These are phyloP conservation scores for Sphaceloma murrayae DNA, from an alignment of 2,329 filamentous ascomycete genomes.

Conservation along the genomic window DNA sequence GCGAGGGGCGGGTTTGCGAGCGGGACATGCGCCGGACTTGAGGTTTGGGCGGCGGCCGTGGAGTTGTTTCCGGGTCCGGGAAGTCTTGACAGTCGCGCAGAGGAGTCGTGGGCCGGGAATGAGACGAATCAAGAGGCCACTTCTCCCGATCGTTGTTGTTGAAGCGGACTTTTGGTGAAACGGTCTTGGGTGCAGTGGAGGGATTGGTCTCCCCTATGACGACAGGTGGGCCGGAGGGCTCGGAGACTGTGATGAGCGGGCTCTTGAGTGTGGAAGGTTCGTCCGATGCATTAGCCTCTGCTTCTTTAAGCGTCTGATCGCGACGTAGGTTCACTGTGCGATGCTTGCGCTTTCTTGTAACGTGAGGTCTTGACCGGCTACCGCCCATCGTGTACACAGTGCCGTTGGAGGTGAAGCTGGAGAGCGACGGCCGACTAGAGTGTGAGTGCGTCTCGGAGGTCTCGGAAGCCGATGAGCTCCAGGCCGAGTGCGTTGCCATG, in stretches of 20 bases:
- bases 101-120: constrained; percentile 14
- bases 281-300: constrained; percentile 23
- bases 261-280: constrained; percentile 33
- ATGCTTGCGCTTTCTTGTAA: constrained; percentile 69
- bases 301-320: constrained; percentile 25
- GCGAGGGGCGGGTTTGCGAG: constrained; percentile 9
- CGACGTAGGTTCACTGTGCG: constrained; percentile 73
- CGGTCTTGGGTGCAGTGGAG: constrained; percentile 41
- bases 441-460: constrained; percentile 56
- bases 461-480: constrained; percentile 43
- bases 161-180: constrained; percentile 29
- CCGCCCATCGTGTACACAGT: constrained; percentile 47
- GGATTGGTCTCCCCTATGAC: constrained; percentile 19
- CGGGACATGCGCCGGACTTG: constrained; percentile 14
- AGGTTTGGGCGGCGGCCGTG: constrained; percentile 9
- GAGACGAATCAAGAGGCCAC: constrained; percentile 3
- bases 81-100: constrained; percentile 24
- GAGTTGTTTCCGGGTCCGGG: constrained; percentile 30
- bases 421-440: constrained; percentile 59
- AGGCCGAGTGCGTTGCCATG: constrained; percentile 48
- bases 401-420: constrained; percentile 49
- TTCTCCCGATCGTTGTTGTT: constrained; percentile 21
- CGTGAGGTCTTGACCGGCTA: constrained; percentile 50
- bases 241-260: constrained; percentile 48
- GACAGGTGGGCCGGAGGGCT: constrained; percentile 34